Base-by-base conservation (phyloP, 257 asterid species). In the Solanum peruvianum region DNA sequence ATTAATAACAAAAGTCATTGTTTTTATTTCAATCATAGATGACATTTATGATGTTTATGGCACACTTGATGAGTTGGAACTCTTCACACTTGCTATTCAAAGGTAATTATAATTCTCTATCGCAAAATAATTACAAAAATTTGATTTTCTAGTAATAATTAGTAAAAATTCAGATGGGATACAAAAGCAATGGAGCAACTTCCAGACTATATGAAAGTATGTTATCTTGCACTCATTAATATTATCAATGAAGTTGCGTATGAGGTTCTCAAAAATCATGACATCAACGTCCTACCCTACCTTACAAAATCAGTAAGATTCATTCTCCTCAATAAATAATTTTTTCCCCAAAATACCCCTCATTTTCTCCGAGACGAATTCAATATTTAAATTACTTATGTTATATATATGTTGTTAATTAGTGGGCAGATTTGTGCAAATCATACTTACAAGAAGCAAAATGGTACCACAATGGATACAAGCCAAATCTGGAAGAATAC, bases 391-490 rank as follows among this genome's bases (percentile, higher is more conserved):
- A 25, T 29, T 4, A n/a, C 20, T 33, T 33, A 33, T 33, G 4
- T 33, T 33, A 33, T 35, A 35, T 35, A 11, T 64, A 9, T 9
- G 20, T 66, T 25, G 4, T 39, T 87, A 29, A 82, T 31, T 89
- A 90, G 95, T 90, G 90, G 92, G 13, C 25, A 60, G 93, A 93
- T 85, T 39, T 91, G 42, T 77, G 73, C 84, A 33, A n/a, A n/a
- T 15, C 92, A n/a, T 90, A 76, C 85, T 27, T 85, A 21, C 88
- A 85, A 52, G 95, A 91, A 69, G 93, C 91, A 15, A 60, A 69
- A 58, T 92, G 95, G 95, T 92, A 86, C 52, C 37, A 72, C 33
- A 39, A 11, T 21, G 91, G 88, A 15, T 89, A 89, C 31, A 80
- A 78, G 9, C 95, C 93, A 70, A 88, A 25, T 7, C 7, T 87